These are phyloP conservation scores for Xylaria intraflava DNA, from an alignment of 495 filamentous ascomycete genomes.

Conservation along the genomic window DNA sequence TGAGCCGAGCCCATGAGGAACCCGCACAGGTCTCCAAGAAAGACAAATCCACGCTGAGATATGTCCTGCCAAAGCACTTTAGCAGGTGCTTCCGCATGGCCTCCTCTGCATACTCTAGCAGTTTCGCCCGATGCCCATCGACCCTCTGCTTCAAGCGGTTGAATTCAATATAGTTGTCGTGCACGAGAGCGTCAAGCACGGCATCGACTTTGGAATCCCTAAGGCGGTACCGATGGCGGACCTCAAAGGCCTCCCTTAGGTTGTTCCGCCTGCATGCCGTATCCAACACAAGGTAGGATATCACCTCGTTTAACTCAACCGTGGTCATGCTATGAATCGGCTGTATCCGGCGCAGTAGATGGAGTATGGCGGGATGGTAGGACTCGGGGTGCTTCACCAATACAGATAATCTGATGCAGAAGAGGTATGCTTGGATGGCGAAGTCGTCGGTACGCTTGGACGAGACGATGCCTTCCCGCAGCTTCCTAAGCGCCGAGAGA, in stretches of 20 bases:
- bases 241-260: constrained; percentile 62
- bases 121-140: constrained; percentile 63
- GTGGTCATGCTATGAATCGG: constrained; percentile 53
- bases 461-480: constrained; percentile 81
- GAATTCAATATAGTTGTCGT: constrained; percentile 77
- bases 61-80: constrained; percentile 76
- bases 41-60: constrained; percentile 61
- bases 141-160: constrained; percentile 63
- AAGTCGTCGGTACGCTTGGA: constrained; percentile 62
- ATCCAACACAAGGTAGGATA: constrained; percentile 77
- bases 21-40: constrained; percentile 59
- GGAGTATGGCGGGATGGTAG: constrained; percentile 79
- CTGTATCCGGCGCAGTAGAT: constrained; percentile 70
- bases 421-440: constrained; percentile 63
- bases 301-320: constrained; percentile 67
- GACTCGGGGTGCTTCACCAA: constrained; percentile 73
- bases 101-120: constrained; percentile 76
- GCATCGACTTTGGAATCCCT: constrained; percentile 56
- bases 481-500: constrained; percentile 75
- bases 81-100: constrained; percentile 64
- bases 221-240: constrained; percentile 50
- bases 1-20: constrained; percentile 61
- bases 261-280: constrained; percentile 78
- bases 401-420: constrained; percentile 77
- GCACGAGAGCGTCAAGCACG: constrained; percentile 62